These are phyloP conservation scores for Cladophialophora immunda DNA, from an alignment of 2,329 filamentous ascomycete genomes.

Conservation along the genomic window DNA sequence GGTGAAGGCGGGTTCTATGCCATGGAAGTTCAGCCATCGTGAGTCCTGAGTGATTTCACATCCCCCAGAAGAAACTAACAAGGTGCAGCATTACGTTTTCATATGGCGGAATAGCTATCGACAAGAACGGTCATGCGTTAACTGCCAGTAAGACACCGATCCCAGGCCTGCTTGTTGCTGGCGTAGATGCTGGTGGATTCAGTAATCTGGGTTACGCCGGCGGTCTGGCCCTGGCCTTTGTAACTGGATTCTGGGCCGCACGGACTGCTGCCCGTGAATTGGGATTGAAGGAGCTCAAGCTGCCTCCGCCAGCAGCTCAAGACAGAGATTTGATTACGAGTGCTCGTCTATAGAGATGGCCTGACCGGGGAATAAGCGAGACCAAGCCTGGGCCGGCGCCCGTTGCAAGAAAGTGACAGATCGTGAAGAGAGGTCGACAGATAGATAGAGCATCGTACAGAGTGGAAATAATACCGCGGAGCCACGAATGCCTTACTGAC, in stretches of 20 bases:
- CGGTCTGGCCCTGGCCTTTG: conserved; percentile 43
- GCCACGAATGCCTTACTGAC: too few species aligned
- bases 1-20: conserved; percentile 43
- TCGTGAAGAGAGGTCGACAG: too few species aligned
- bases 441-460: too few species aligned
- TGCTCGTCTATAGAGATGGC: too few species aligned
- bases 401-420: too few species aligned
- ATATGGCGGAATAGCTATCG: conserved; percentile 43
- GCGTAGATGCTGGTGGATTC: conserved; percentile 45
- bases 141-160: conserved; percentile 39
- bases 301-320: conserved; percentile 32
- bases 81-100: conserved; percentile 43
- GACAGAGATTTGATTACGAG: background rate
- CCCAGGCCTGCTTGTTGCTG: conserved; percentile 42
- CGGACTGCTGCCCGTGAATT: conserved; percentile 36
- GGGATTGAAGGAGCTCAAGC: conserved; percentile 32
- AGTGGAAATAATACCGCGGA: too few species aligned
- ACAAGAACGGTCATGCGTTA: conserved; percentile 41
- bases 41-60: conserved; percentile 25
- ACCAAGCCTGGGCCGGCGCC: too few species aligned
- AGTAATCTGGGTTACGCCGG: conserved; percentile 44
- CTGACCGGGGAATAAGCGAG: too few species aligned
- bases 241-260: conserved; percentile 44
- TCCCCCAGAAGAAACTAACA: background rate
- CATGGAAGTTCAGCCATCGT: conserved; percentile 45